Evolutionary conservation across 2,329 filamentous ascomycete species (phyloP), one percentile per base, ranked within the genome.

Genomic region (Xylariaceae sp.): DNA sequence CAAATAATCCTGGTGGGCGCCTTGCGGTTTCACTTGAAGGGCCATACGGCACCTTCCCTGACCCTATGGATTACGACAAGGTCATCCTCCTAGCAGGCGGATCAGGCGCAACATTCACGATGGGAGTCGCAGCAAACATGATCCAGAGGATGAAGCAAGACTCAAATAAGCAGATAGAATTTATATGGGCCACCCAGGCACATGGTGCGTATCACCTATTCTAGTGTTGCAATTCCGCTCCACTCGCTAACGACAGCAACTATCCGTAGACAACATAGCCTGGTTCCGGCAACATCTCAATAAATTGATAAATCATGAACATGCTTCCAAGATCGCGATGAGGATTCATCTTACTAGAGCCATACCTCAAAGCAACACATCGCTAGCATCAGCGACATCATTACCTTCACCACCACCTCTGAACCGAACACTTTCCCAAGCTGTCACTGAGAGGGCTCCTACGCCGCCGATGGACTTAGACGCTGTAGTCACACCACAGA

Each of bases 81-180:
- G 67, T 81, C 6, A 65, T 83, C n/a, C 63, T 83, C 33, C 68
- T 83, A 29, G 77, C 78, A 3, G 80, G 80, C 11, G 81, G 80
- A 4, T 79, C 77, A 40, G 80, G 81, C 2, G 80, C 76, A 2
- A 81, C 74, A 22, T 84, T 83, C 57, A 74, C 72, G 0, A 75
- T 76, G 47, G 73, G 73, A 5, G 61, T 76, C 27, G 72, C 69
- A 2, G 59, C 70, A 6, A 71, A 74, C 48, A 65, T 75, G 47
- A 62, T 75, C 5, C 64, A 66, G 50, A 67, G 70, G 37, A 65
- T 74, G 60, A 58, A 58, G 0, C 57, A 67, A 33, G 58, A 62
- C 25, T 63, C 65, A 2, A 56, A 58, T 19, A 66, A 68, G 47
- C 59, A 62, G 27, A 62, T 77, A 33, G 69, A 72, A 1, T 74